Evolutionary conservation across 1,284 basidiomycete genomes (phyloP).

Genomic region (Irpex sp.): DNA sequence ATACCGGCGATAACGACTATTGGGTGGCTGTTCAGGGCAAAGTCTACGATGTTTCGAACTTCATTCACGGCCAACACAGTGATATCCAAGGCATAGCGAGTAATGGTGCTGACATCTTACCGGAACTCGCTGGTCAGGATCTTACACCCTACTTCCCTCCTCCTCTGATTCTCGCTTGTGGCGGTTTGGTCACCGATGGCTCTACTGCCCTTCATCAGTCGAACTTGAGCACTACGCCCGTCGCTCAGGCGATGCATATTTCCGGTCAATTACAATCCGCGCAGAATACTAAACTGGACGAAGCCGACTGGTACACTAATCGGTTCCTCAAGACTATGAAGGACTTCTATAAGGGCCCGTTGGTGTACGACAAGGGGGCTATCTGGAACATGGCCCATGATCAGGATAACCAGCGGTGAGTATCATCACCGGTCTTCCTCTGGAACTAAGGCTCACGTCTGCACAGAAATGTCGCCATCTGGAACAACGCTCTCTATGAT

Average conservation of each 20-base stretch:
- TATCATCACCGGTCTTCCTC: slow-evolving; percentile 6
- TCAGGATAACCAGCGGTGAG: slow-evolving; percentile 43
- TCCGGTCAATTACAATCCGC: slow-evolving; percentile 57
- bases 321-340: slow-evolving; percentile 74
- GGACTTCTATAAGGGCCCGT: slow-evolving; percentile 76
- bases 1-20: slow-evolving; percentile 71
- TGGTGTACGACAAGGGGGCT: slow-evolving; percentile 59
- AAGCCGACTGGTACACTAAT: slow-evolving; percentile 77
- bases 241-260: slow-evolving; percentile 71
- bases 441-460: slow-evolving; percentile 6
- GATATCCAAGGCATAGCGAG: slow-evolving; percentile 66
- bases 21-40: slow-evolving; percentile 84
- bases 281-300: slow-evolving; percentile 45
- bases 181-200: slow-evolving; percentile 56
- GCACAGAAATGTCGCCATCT: slow-evolving; percentile 69
- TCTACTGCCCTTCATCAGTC: slow-evolving; percentile 48
- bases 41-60: slow-evolving; percentile 92
- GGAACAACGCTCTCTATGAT: slow-evolving; percentile 62
- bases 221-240: slow-evolving; percentile 60
- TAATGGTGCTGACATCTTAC: slow-evolving; percentile 62
- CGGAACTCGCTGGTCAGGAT: slow-evolving; percentile 80
- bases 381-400: slow-evolving; percentile 48
- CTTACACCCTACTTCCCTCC: slow-evolving; percentile 86
- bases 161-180: slow-evolving; percentile 76
- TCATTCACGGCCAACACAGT: slow-evolving; percentile 81